These are phyloP conservation scores for Argentina anserina DNA, from an alignment of 306 rosid genomes.

Conservation along the genomic window DNA sequence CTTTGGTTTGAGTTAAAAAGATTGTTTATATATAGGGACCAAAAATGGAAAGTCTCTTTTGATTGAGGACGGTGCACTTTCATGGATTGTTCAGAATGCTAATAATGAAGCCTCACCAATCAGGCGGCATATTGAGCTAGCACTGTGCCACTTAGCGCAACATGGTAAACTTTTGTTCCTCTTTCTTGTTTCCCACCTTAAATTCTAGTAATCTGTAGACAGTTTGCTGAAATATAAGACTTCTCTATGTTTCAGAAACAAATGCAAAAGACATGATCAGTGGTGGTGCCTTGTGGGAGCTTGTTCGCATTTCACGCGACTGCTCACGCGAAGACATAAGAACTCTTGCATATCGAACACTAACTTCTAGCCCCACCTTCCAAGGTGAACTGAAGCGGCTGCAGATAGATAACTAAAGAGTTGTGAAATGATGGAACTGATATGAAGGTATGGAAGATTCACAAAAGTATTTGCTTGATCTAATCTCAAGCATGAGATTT, in stretches of 20 bases:
- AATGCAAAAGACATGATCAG: conserved; percentile 89
- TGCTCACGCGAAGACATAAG: conserved; percentile 92
- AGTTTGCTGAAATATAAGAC: conserved; percentile 17
- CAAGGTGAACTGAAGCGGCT: conserved; percentile 82
- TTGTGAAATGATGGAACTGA: conserved; percentile 6
- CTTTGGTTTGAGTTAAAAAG: background rate
- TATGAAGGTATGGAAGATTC: conserved; percentile 16
- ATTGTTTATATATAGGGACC: conserved; percentile 40
- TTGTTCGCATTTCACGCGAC: conserved; percentile 81
- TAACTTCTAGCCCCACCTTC: conserved; percentile 74
- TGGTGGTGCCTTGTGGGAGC: conserved; percentile 94
- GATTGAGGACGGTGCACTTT: conserved; percentile 91
- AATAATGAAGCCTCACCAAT: conserved; percentile 83
- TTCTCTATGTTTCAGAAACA: conserved; percentile 55
- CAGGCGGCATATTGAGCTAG: conserved; percentile 92
- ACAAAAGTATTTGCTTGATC: conserved; percentile 1
- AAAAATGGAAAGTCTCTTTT: conserved; percentile 80
- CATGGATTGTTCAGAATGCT: conserved; percentile 97
- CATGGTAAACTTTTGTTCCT: conserved; percentile 51
- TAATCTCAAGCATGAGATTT: conserved; percentile 10
- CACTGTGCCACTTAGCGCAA: conserved; percentile 95
- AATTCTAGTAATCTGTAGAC: conserved; percentile 16
- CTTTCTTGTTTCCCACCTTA: background rate
- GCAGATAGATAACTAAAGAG: conserved; percentile 42
- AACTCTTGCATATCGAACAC: conserved; percentile 84